Conservation (phyloP, 352 stramenopile species). For the Globisporangium splendens region DNA sequence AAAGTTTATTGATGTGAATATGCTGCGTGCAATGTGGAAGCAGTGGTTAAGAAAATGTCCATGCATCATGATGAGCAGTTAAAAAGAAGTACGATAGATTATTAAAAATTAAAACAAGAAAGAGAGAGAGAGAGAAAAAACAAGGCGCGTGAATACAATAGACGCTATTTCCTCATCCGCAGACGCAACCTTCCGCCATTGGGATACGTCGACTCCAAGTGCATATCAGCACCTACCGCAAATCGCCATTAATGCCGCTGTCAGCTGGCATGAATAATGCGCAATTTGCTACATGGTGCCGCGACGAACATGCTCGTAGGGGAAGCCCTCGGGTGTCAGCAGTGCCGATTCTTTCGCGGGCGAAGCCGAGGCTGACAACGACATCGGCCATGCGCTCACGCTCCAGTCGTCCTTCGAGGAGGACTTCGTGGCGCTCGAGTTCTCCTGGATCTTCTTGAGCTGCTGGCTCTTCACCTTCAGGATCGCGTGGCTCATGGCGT, state of each 20-base stretch:
- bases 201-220: too few species aligned
- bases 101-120: constrained; percentile 5
- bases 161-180: too few species aligned
- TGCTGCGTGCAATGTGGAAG: too few species aligned
- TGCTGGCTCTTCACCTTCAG: constrained; percentile 55
- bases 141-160: too few species aligned
- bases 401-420: constrained; percentile 63
- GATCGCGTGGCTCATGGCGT: constrained; percentile 47
- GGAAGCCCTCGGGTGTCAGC: constrained; percentile 43
- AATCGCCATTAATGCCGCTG: too few species aligned
- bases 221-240: too few species aligned
- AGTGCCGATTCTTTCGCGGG: constrained; percentile 26
- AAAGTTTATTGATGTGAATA: too few species aligned
- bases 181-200: too few species aligned
- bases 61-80: neutral
- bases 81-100: neutral
- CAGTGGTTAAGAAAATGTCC: too few species aligned
- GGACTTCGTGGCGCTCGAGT: constrained; percentile 22
- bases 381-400: constrained; percentile 33
- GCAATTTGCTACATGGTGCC: constrained; percentile 58
- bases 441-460: constrained; percentile 39
- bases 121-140: too few species aligned
- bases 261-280: too few species aligned
- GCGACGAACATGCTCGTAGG: constrained; percentile 71
- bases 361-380: constrained; percentile 20